phyloP scores from a whole-genome alignment of 345 rosid species.

The Eucalyptus lansdowneana region DNA sequence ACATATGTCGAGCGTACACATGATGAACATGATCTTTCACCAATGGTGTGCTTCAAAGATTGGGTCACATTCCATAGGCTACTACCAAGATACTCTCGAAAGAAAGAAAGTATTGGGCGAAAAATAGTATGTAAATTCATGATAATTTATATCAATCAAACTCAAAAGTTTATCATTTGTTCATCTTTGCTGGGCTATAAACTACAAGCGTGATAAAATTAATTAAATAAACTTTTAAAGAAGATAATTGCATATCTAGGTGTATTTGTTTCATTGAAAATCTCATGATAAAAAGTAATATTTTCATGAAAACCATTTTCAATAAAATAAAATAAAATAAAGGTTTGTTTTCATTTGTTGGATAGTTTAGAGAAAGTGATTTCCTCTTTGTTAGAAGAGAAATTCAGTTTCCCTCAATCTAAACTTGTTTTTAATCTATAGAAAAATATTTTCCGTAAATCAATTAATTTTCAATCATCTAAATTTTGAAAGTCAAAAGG shows the following conservation, averaged over 20 bases:
- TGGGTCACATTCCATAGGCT: background rate
- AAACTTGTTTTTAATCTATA: no score
- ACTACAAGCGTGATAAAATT: background rate
- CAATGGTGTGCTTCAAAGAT: background rate
- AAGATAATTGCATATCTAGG: background rate
- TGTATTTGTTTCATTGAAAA: background rate
- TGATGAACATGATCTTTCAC: background rate
- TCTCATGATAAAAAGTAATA: background rate
- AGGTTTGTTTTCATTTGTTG: background rate
- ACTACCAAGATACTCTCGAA: background rate
- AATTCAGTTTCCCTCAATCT: no score
- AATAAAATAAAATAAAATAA: background rate
- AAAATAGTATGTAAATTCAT: background rate
- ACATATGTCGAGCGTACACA: background rate
- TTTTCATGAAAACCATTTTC: no score
- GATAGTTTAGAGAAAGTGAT: no score
- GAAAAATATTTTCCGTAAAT: background rate
- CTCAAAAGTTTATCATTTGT: background rate
- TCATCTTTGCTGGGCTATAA: background rate
- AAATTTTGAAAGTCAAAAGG: no score
- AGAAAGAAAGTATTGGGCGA: background rate
- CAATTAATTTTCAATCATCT: background rate
- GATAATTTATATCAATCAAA: background rate
- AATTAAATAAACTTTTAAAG: background rate
- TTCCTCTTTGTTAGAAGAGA: no score